A percentile compares a stretch with the other conserved stretches of the same genome.
Conservation (phyloP, 495 filamentous ascomycete species). For the Jackrogersella multiformis region DNA sequence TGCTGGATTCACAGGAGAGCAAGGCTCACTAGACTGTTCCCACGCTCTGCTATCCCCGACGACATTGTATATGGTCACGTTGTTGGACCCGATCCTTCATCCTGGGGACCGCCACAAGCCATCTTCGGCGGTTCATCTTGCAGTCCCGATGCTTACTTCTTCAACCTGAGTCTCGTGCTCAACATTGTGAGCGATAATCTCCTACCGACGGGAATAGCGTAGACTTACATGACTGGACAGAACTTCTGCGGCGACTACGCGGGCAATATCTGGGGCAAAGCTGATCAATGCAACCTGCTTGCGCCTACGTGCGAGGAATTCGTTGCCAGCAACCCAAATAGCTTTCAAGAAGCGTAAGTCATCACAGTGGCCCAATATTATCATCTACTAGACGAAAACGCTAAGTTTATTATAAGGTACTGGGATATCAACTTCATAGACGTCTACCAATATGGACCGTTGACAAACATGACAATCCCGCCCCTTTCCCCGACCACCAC, state of each 20-base stretch:
- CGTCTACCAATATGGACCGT: slow-evolving; percentile 60
- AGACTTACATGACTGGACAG: slow-evolving; percentile 22
- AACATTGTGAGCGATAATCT: slow-evolving; percentile 39
- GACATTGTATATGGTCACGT: slow-evolving; percentile 57
- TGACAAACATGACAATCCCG: slow-evolving; percentile 20
- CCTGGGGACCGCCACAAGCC: slow-evolving; percentile 67
- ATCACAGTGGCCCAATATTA: background rate
- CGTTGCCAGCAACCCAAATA: slow-evolving; percentile 68
- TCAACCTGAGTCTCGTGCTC: slow-evolving; percentile 45
- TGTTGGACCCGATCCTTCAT: slow-evolving; percentile 64
- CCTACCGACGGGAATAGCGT: background rate
- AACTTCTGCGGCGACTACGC: slow-evolving; percentile 91
- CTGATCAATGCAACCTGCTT: slow-evolving; percentile 51
- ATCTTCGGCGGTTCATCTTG: slow-evolving; percentile 42
- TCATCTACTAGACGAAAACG: background rate
- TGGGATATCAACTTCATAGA: slow-evolving; percentile 76
- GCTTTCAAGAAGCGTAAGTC: slow-evolving; percentile 61
- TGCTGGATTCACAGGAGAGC: slow-evolving; percentile 45
- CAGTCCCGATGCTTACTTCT: slow-evolving; percentile 39
- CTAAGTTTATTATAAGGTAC: slow-evolving; percentile 49
- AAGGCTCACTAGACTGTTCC: slow-evolving; percentile 53
- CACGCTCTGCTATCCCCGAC: slow-evolving; percentile 66
- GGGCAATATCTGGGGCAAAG: slow-evolving; percentile 65
- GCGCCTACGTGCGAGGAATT: slow-evolving; percentile 68
- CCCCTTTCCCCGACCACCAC: slow-evolving; percentile 1